Evolutionary conservation across 2,329 filamentous ascomycete species (phyloP).

Genomic region (Alternaria dauci): DNA sequence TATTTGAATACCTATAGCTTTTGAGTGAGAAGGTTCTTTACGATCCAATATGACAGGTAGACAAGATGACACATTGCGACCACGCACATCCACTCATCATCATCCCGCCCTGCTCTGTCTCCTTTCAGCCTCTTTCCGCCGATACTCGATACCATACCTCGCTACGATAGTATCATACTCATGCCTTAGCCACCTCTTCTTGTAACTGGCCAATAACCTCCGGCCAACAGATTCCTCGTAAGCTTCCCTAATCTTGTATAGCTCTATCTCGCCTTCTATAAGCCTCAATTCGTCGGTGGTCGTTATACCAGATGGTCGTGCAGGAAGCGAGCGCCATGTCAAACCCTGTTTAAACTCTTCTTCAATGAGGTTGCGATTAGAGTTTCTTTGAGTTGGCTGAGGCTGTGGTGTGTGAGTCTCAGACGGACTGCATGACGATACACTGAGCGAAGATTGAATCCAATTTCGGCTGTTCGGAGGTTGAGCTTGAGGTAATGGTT

Average conservation of each 20-base stretch:
- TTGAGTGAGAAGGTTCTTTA: too few species aligned
- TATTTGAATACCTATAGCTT: too few species aligned
- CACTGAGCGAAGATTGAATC: background rate
- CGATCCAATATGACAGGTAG: too few species aligned
- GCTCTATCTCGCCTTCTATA: background rate
- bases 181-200: background rate
- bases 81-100: background rate
- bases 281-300: background rate
- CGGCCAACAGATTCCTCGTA: background rate
- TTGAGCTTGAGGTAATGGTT: background rate
- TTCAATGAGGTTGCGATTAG: too few species aligned
- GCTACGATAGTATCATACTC: background rate
- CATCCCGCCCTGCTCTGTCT: background rate
- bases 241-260: background rate
- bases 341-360: background rate
- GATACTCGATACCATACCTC: background rate
- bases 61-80: too few species aligned
- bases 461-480: background rate
- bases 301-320: background rate
- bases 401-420: background rate
- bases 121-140: background rate
- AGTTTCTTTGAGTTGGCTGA: background rate
- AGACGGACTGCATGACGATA: background rate
- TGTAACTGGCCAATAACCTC: background rate
- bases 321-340: background rate